These are phyloP conservation scores for Ceratobasidium theobromae DNA, from an alignment of 1,284 basidiomycete species.

Conservation along the genomic window DNA sequence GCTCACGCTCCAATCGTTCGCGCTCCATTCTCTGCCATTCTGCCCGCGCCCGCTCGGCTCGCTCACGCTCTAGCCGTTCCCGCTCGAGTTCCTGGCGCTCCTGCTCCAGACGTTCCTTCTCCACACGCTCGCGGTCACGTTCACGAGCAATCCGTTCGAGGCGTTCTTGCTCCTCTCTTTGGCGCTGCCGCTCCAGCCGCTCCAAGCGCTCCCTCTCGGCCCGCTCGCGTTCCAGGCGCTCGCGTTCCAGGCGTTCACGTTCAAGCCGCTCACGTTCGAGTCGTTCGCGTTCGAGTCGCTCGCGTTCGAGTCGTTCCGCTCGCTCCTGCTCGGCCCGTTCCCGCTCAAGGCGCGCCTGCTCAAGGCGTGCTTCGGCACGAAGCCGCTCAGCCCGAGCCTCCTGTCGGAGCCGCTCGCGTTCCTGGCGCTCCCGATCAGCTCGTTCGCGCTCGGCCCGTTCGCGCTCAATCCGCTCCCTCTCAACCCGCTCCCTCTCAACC, in stretches of 20 bases:
- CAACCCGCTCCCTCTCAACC: background rate
- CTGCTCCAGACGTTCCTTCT: slow-evolving; percentile 21
- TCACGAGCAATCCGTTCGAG: slow-evolving; percentile 23
- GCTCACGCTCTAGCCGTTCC: slow-evolving; percentile 11
- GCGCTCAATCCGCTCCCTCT: background rate
- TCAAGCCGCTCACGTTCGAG: background rate
- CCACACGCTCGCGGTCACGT: slow-evolving; percentile 13
- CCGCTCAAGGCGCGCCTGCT: background rate
- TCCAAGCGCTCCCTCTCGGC: slow-evolving; percentile 1
- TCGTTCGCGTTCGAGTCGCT: slow-evolving; percentile 5
- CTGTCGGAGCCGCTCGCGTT: background rate
- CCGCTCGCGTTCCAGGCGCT: slow-evolving; percentile 10
- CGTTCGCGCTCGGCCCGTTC: slow-evolving; percentile 8
- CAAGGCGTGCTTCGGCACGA: background rate
- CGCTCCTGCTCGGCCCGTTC: background rate
- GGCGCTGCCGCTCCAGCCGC: background rate
- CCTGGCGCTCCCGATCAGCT: background rate
- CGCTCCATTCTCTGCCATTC: slow-evolving; percentile 3
- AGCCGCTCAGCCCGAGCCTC: background rate
- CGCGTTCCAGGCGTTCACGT: slow-evolving; percentile 3
- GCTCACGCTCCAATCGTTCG: slow-evolving; percentile 9
- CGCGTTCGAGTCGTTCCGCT: slow-evolving; percentile 6
- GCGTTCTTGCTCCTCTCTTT: slow-evolving; percentile 24
- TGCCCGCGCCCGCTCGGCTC: background rate
- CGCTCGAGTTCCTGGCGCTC: slow-evolving; percentile 18